These are phyloP conservation scores for Grosmannia serpens DNA, from an alignment of 2,329 filamentous ascomycete species.

Conservation along the genomic window DNA sequence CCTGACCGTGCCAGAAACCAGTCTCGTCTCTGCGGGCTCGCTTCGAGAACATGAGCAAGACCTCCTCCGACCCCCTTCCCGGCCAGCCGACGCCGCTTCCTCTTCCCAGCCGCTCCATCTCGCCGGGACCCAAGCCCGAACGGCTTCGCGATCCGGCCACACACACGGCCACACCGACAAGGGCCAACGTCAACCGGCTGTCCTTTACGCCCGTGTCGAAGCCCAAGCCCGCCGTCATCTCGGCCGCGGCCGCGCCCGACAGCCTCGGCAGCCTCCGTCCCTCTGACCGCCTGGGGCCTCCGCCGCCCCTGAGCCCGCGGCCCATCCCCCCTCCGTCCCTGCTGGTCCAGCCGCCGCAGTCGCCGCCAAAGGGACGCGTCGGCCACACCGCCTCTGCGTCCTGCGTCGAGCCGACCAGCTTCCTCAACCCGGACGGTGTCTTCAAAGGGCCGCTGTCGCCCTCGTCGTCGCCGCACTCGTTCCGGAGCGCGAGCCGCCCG, in stretches of 20 bases:
- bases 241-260: neutral
- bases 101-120: constrained; percentile 22
- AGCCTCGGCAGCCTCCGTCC: constrained; percentile 7
- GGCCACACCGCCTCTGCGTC: constrained; percentile 19
- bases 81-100: constrained; percentile 5
- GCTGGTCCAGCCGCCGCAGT: constrained; percentile 57
- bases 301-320: constrained; percentile 33
- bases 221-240: constrained; percentile 24
- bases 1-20: constrained; percentile 45
- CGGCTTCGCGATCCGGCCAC: constrained; percentile 23
- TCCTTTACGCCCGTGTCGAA: constrained; percentile 22
- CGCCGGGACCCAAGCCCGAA: constrained; percentile 30
- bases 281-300: constrained; percentile 29
- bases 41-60: constrained; percentile 64
- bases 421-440: constrained; percentile 35
- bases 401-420: constrained; percentile 28
- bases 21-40: constrained; percentile 72
- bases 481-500: constrained; percentile 44
- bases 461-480: constrained; percentile 30
- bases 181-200: no score
- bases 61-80: constrained; percentile 21
- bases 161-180: constrained; percentile 19
- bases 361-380: constrained; percentile 44
- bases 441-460: constrained; percentile 28
- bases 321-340: constrained; percentile 49